Evolutionary conservation across 306 rosid species (phyloP), one percentile per base, ranked within the genome.

Genomic region (Lathyrus oleraceus): DNA sequence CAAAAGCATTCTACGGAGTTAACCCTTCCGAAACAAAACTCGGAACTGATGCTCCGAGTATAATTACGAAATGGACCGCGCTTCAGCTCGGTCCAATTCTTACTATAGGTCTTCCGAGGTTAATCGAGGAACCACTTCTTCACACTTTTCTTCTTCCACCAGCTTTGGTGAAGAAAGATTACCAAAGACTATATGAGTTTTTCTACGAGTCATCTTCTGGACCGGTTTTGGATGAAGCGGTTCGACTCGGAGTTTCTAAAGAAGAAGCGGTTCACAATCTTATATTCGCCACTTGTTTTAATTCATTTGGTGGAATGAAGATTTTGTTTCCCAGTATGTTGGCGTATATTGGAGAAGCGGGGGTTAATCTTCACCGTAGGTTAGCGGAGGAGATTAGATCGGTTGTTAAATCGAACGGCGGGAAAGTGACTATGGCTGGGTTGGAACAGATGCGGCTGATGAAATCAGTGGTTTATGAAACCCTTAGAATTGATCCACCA

Each of bases 191-290:
- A 0, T 91, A 88, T 70, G 89, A 91, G 8, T 94, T 88, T 83
- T 88, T 94, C 80, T 85, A 83, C 78, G 60, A 75, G 4, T 80
- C 96, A 1, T 71, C 96, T 0, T 66, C 95, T 0, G 86, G 81
- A 0, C 51, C 36, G 14, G 82, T 89, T 8, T 76, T 91, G 0
- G 89, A 80, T 19, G 97, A 94, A 75, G 99, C 99, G 0, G 91
- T 72, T 70, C 67, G 85, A n/a, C 2, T 86, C 5, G 97, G 99
- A 0, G 21, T 94, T 4, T 79, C 97, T 0, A 83, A 81, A 32
- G 96, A 88, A 14, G 99, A 94, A 76, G 97, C 99, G 2, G 87
- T 96, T 65, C 99, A 94, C 73, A 94, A 94, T 30, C 64, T 94
- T 1, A 28, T 94, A 2, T 94, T 91, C 79, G 85, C 96, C 72